Evolutionary conservation across 1,139 yeast species (phyloP), one percentile per base, ranked within the genome.

Genomic region (Geotrichum candidum): DNA sequence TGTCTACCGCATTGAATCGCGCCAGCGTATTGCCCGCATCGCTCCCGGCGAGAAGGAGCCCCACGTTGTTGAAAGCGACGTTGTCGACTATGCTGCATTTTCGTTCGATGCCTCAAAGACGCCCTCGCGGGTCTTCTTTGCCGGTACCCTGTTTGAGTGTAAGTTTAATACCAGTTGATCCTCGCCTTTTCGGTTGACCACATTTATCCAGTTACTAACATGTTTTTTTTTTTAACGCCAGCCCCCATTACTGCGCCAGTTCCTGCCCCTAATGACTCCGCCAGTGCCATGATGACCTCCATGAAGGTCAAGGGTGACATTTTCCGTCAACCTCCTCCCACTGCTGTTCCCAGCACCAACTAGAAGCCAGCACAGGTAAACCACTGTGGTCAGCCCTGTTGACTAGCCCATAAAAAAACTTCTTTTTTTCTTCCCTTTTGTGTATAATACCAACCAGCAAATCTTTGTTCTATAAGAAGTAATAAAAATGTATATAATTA

Each of bases 101-200:
- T 81, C 90, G 52, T 80, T 90, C 68, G 90, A 91, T 72, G 88
- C 96, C 15, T 82, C 83, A 66, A 81, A 86, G 38, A 82, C 85
- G 62, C 78, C 78, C 2, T 67, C 76, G 10, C 85, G 85, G 62
- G 78, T 87, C 64, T 81, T 82, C 35, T 78, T 90, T 65, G 90
- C 90, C 41, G 97, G 97, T 18, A 84, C 95, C 11, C 79, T 90
- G 18, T 91, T 91, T 71, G 96, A 90, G 70, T 83, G 86, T 65
- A 73, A 31, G 51, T 56, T 11, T n/a, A 22, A 27, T 23, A 15
- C 18, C n/a, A 27, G 23, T 22, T 15, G 2, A 48, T 13, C 52
- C 18, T 25, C n/a, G 22, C 10, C 9, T 48, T 9, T 31, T 25
- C 10, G n/a, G 13, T 11, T 15, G 29, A 18, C 15, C 22, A 2